Base-by-base conservation (phyloP, 2,329 filamentous ascomycete genomes). In the Penicillium freii region DNA sequence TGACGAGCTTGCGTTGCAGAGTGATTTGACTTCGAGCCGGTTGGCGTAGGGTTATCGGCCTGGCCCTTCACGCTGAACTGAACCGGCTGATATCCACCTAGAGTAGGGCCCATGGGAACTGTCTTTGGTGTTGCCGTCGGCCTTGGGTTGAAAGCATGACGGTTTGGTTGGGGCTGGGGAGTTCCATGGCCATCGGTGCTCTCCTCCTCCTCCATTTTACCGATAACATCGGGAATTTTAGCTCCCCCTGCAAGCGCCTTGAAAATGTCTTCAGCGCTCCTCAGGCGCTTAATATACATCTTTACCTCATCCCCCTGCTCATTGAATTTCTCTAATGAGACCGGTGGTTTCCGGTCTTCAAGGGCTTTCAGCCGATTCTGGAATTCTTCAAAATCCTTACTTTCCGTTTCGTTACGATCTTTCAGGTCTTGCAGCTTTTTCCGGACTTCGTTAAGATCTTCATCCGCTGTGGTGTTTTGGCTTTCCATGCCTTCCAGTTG, bases 251-350 rank as follows among this genome's bases (percentile, higher is more conserved):
- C 39, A 43, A 31, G 27, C 3, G 34, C 6, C 29, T 34, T 54
- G 13, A 42, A 31, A 11, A 11, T 29, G 27, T 54, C 51, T 25
- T 54, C 51, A 15, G 36, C 44, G 1, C 21, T 54, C n/a, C 51
- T 48, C 7, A 54, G 15, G 34, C 51, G 51, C 23, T 31, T 52
- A 13, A 52, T 33, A 15, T 52, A 52, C 45, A 48, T 48, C 9
- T 36, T 33, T 11, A 44, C 31, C 5, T 29, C 9, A 17, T 27
- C 21, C 8, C 21, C 33, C 13, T 36, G 45, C 15, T 17, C 45
- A 21, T 17, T 48, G 8, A 48, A 48, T 36, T 48, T 2, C 21
- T 48, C 21, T 9, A 48, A 3, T 11, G 45, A 36, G 5, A 48
- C 45, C 3, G 21, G 19, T 5, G 31, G 45, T n/a, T 10, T 4